phyloP scores from a whole-genome alignment of 768 basidiomycete species.

The Boletus barrowsii region DNA sequence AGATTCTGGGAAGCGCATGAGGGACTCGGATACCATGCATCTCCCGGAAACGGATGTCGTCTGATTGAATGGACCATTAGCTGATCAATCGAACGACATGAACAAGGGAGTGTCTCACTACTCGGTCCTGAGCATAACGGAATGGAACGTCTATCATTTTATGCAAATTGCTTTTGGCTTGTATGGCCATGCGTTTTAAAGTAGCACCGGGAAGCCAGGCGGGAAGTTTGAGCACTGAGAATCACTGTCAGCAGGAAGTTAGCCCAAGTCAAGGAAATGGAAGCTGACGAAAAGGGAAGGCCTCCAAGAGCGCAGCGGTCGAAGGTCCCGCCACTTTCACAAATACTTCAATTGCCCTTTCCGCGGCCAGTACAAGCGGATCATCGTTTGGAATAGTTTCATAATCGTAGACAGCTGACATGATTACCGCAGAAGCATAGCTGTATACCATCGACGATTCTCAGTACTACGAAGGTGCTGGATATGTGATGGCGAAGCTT shows the following conservation, averaged over 20 bases:
- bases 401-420: conserved; percentile 34
- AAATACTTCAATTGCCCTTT: conserved; percentile 27
- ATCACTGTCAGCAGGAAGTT: conserved; percentile 12
- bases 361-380: conserved; percentile 29
- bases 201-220: conserved; percentile 37
- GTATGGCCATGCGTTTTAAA: conserved; percentile 28
- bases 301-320: conserved; percentile 27
- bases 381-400: conserved; percentile 28
- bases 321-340: conserved; percentile 23
- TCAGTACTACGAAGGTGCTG: neutral
- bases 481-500: conserved; percentile 6
- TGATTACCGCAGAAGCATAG: conserved; percentile 31
- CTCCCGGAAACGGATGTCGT: conserved; percentile 19
- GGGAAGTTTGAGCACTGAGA: conserved; percentile 28
- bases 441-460: conserved; percentile 15
- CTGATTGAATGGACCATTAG: conserved; percentile 10
- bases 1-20: conserved; percentile 16
- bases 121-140: conserved; percentile 26
- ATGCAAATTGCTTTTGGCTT: conserved; percentile 27
- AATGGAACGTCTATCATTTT: conserved; percentile 32
- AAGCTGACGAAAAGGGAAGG: conserved; percentile 32
- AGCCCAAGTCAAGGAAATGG: conserved; percentile 1
- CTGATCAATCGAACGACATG: neutral
- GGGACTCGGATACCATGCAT: conserved; percentile 32
- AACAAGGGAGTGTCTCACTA: conserved; percentile 10